phyloP scores from a whole-genome alignment of 495 filamentous ascomycete species.

The Penicillium bialowiezense region DNA sequence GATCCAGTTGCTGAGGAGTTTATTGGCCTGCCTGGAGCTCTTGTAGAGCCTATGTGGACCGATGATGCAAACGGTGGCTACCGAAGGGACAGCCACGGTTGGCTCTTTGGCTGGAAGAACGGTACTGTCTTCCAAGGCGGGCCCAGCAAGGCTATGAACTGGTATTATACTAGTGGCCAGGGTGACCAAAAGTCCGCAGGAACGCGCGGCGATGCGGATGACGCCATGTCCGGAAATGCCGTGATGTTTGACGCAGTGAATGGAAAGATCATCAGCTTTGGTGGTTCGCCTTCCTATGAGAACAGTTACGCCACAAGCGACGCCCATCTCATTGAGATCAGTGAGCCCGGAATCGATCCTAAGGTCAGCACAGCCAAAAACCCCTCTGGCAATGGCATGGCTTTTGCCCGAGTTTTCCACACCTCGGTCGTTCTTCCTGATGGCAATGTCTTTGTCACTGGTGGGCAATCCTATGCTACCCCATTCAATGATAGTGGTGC shows the following conservation, averaged over 20 bases:
- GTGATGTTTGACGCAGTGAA: slow-evolving; percentile 1
- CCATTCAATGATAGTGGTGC: not conserved
- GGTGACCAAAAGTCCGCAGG: slow-evolving; percentile 3
- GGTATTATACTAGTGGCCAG: slow-evolving; percentile 3
- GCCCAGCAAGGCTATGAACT: slow-evolving; percentile 52
- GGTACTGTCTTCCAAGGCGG: slow-evolving; percentile 56
- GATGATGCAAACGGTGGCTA: slow-evolving; percentile 43
- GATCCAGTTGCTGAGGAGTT: slow-evolving; percentile 33
- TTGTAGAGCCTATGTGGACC: slow-evolving; percentile 50
- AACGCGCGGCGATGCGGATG: slow-evolving; percentile 1
- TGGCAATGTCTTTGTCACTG: not conserved
- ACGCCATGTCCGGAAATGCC: slow-evolving; percentile 17
- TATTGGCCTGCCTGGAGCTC: slow-evolving; percentile 31
- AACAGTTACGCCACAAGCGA: not conserved
- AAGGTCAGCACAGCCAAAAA: not conserved
- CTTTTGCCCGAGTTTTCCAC: not conserved
- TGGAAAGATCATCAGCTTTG: not conserved
- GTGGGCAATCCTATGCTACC: not conserved
- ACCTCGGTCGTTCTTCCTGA: not conserved
- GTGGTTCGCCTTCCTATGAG: not conserved
- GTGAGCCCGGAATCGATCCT: not conserved
- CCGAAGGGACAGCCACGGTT: slow-evolving; percentile 54
- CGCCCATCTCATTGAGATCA: not conserved
- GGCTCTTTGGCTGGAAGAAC: slow-evolving; percentile 60
- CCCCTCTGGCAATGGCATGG: not conserved